Evolutionary conservation across 148 eudicot species (phyloP).

Genomic region (Arbutus unedo): DNA sequence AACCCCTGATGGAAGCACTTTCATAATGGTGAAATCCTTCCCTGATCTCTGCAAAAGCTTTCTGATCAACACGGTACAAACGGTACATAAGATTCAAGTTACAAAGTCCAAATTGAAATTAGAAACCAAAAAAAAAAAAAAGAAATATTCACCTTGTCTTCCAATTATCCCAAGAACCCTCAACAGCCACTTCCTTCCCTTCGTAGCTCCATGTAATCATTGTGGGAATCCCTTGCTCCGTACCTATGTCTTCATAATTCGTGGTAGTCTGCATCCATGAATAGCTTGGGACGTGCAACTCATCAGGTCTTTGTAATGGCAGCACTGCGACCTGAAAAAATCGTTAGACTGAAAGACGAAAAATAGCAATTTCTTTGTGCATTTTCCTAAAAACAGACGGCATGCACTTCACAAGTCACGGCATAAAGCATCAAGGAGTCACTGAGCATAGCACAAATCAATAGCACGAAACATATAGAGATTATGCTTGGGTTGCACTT

Average conservation of each 20-base stretch:
- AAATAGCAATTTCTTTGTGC: slow-evolving; percentile 3
- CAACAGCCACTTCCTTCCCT: slow-evolving; percentile 50
- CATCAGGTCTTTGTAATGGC: slow-evolving; percentile 55
- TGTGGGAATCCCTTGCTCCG: slow-evolving; percentile 52
- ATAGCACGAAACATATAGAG: not conserved
- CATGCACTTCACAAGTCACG: not conserved
- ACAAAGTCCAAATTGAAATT: not conserved
- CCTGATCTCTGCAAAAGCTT: slow-evolving; percentile 54
- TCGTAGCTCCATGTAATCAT: slow-evolving; percentile 55
- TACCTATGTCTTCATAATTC: slow-evolving; percentile 24
- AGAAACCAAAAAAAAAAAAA: not conserved
- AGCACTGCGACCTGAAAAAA: slow-evolving; percentile 41
- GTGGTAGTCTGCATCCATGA: slow-evolving; percentile 37
- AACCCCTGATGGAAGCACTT: slow-evolving; percentile 65
- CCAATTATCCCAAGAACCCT: slow-evolving; percentile 76
- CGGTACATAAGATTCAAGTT: not conserved
- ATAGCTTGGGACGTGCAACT: slow-evolving; percentile 30
- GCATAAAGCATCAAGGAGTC: not conserved
- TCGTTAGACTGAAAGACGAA: not conserved
- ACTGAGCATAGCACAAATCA: slow-evolving; percentile 5
- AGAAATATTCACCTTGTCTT: slow-evolving; percentile 40
- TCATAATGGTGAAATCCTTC: slow-evolving; percentile 57
- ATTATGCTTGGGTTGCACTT: not conserved
- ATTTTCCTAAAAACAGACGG: not conserved
- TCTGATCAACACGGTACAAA: slow-evolving; percentile 26